These are phyloP conservation scores for Cardamine occulta DNA, from an alignment of 345 rosid species.

Conservation along the genomic window DNA sequence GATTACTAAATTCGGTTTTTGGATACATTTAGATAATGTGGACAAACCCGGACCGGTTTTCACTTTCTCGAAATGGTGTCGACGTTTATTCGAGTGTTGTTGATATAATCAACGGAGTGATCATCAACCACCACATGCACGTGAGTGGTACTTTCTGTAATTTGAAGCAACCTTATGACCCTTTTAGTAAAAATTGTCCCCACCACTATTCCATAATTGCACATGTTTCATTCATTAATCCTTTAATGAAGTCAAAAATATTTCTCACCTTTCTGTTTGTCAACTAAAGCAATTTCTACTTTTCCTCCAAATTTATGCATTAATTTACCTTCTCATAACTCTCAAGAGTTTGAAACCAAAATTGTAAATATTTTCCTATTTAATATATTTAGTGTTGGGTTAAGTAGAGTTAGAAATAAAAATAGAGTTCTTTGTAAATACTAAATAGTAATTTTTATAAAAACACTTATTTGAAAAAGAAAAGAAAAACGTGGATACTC, in stretches of 20 bases:
- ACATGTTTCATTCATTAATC: constrained; percentile 38
- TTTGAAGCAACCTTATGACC: constrained; percentile 32
- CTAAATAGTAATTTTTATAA: not conserved
- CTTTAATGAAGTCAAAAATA: constrained; percentile 5
- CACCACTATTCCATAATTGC: constrained; percentile 48
- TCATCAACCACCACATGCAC: constrained; percentile 43
- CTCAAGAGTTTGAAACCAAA: not conserved
- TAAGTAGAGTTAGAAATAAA: not conserved
- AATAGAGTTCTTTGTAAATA: not conserved
- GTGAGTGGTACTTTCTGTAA: constrained; percentile 43
- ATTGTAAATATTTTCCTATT: not conserved
- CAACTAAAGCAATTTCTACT: constrained; percentile 23
- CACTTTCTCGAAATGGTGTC: constrained; percentile 10
- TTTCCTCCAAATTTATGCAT: not conserved
- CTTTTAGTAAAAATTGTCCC: constrained; percentile 36
- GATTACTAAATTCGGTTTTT: not conserved
- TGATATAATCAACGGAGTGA: constrained; percentile 40
- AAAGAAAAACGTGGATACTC: not conserved
- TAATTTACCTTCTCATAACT: not conserved
- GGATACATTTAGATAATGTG: not conserved
- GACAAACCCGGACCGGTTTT: constrained; percentile 16
- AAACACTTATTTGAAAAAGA: too few species aligned
- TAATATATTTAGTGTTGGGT: not conserved
- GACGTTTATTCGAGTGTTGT: constrained; percentile 17
- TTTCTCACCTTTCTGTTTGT: constrained; percentile 16